Percentiles rank a stretch among this genome's conserved stretches.
These are phyloP conservation scores for Backusella circina DNA, from an alignment of 192 early-diverging fungal species.

Conservation along the genomic window DNA sequence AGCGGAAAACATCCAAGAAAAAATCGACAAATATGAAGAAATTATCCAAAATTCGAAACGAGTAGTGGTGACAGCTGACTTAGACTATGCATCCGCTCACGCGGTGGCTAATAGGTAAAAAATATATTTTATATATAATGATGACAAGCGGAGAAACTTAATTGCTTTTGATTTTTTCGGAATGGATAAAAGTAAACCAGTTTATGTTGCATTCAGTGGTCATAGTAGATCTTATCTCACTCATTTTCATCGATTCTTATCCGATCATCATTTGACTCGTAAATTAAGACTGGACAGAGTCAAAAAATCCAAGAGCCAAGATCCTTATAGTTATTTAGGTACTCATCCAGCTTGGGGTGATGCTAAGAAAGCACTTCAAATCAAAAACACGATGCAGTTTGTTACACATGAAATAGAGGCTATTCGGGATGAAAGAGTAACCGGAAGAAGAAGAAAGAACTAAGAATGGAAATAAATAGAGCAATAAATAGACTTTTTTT, in stretches of 20 bases:
- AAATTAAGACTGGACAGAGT: slow-evolving; percentile 25
- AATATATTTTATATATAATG: neutral
- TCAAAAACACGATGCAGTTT: slow-evolving; percentile 1
- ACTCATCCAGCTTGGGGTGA: slow-evolving; percentile 17
- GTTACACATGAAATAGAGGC: slow-evolving; percentile 18
- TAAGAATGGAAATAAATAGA: neutral
- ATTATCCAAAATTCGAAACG: slow-evolving; percentile 8
- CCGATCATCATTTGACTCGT: slow-evolving; percentile 21
- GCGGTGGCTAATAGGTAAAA: slow-evolving; percentile 21
- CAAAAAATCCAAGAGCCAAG: neutral
- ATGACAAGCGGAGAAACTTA: neutral
- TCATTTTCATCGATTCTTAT: slow-evolving; percentile 25
- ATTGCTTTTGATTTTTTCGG: neutral
- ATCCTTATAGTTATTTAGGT: slow-evolving; percentile 34
- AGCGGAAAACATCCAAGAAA: neutral
- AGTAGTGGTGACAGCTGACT: slow-evolving; percentile 25
- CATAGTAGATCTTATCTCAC: slow-evolving; percentile 17
- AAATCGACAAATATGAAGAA: slow-evolving; percentile 16
- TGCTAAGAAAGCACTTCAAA: slow-evolving; percentile 8
- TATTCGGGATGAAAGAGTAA: slow-evolving; percentile 11
- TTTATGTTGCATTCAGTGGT: slow-evolving; percentile 30
- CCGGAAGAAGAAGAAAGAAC: slow-evolving; percentile 22
- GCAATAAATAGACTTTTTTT: neutral
- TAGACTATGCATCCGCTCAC: slow-evolving; percentile 27
- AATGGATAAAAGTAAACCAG: slow-evolving; percentile 23